A percentile compares a stretch with the other conserved stretches of the same genome.
Conservation (phyloP, 208 protist species). For the Leishmania martiniquensis region DNA sequence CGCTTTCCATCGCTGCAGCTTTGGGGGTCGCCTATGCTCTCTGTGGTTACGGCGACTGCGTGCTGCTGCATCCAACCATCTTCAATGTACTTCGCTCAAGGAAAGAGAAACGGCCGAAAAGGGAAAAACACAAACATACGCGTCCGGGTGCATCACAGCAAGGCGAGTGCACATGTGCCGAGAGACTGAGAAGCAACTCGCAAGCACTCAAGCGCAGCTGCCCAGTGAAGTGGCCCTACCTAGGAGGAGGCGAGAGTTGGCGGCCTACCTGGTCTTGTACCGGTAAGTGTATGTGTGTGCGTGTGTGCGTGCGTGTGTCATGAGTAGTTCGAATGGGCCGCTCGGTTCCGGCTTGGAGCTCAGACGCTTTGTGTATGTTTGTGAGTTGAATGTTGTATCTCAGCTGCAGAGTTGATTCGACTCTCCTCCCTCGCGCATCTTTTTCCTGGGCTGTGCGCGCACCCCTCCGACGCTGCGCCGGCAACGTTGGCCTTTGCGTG, state of each 20-base stretch:
- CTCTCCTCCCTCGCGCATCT: background rate
- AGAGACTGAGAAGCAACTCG: background rate
- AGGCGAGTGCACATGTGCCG: background rate
- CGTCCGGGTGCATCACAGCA: background rate
- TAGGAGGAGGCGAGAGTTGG: background rate
- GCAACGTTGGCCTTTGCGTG: background rate
- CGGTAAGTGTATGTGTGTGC: background rate
- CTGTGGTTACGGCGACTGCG: background rate
- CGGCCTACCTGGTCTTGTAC: background rate
- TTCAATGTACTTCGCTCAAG: slow-evolving; percentile 10
- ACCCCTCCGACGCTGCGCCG: background rate
- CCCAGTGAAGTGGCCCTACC: background rate
- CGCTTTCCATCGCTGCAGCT: background rate
- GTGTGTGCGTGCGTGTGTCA: slow-evolving; percentile 5
- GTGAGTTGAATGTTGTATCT: background rate
- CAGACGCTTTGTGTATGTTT: slow-evolving; percentile 2
- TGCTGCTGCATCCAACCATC: slow-evolving; percentile 3
- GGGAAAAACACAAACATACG: background rate
- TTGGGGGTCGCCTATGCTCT: background rate
- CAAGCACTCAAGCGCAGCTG: background rate
- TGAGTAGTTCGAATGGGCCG: background rate
- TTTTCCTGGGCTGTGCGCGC: no score
- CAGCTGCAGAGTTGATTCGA: background rate
- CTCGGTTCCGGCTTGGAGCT: slow-evolving; percentile 11
- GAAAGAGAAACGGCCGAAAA: background rate